Evolutionary conservation across 129 eudicot species (phyloP).

Genomic region (Ambrosia artemisiifolia): DNA sequence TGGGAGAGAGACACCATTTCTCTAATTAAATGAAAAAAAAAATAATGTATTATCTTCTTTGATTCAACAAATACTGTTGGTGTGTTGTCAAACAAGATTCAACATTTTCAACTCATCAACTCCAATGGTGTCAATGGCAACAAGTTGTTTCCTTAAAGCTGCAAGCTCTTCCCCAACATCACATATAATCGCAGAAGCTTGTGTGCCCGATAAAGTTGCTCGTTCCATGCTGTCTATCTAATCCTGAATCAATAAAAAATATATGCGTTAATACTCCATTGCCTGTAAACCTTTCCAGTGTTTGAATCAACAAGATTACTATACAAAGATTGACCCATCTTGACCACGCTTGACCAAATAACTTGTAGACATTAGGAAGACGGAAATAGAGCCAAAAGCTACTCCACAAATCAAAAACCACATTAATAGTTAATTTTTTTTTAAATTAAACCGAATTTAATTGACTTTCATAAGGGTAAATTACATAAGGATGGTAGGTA

Average conservation of each 20-base stretch:
- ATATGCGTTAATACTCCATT: background rate
- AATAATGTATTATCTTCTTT: conserved; percentile 10
- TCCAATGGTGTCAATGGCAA: conserved; percentile 22
- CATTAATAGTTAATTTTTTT: background rate
- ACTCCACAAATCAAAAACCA: background rate
- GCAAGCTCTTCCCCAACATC: conserved; percentile 89
- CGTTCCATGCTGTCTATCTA: conserved; percentile 99
- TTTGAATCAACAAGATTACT: conserved; percentile 37
- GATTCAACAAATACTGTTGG: conserved; percentile 8
- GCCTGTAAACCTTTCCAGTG: no score
- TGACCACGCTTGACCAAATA: conserved; percentile 92
- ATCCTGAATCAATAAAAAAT: conserved; percentile 51
- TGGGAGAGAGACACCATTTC: no score
- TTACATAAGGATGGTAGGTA: no score
- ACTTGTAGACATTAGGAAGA: conserved; percentile 90
- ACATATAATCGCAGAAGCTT: conserved; percentile 79
- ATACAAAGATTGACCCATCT: conserved; percentile 81
- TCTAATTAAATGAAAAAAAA: background rate
- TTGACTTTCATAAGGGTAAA: no score
- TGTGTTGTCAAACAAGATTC: conserved; percentile 51
- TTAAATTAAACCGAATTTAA: no score
- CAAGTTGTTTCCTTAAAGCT: conserved; percentile 42
- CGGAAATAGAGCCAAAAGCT: conserved; percentile 87
- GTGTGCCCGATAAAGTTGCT: conserved; percentile 92
- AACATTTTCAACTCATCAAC: conserved; percentile 59